These are phyloP conservation scores for Trichocomaceae sp. DNA, from an alignment of 2,329 filamentous ascomycete genomes.

Conservation along the genomic window DNA sequence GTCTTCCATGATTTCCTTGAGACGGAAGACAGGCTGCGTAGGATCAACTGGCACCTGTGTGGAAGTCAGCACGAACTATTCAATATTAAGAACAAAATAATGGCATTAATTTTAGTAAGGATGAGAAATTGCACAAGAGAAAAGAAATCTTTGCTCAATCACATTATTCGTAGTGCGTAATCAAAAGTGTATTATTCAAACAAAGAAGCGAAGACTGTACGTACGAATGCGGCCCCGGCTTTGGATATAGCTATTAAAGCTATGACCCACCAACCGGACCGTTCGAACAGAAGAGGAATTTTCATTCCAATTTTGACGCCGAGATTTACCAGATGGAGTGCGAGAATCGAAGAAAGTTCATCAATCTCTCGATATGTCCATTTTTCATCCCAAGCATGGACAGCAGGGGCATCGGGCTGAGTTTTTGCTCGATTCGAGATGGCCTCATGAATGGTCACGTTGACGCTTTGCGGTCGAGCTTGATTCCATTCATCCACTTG, in stretches of 20 bases:
- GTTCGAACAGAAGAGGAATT: conserved; percentile 24
- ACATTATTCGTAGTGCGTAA: not conserved
- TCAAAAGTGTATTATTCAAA: not conserved
- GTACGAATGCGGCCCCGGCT: conserved; percentile 26
- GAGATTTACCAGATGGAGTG: conserved; percentile 24
- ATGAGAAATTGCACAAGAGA: not conserved
- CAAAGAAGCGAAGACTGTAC: conserved; percentile 26
- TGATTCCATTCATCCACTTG: not conserved
- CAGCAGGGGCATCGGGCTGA: conserved; percentile 21
- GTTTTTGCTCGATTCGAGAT: not conserved
- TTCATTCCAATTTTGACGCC: conserved; percentile 22
- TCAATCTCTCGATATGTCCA: conserved; percentile 29
- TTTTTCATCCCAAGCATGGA: conserved; percentile 27
- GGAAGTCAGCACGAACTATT: not conserved
- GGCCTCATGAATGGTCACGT: not conserved
- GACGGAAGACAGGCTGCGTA: not conserved
- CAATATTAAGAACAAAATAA: not conserved
- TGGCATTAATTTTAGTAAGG: not conserved
- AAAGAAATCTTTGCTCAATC: not conserved
- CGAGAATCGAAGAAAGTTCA: conserved; percentile 26
- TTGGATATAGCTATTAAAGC: conserved; percentile 26
- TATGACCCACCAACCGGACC: conserved; percentile 27
- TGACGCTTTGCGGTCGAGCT: not conserved
- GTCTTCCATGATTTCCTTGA: not conserved
- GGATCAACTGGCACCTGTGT: not conserved